Evolutionary conservation across 73 alveolate genomes (phyloP).

Genomic region (Breviolum minutum): DNA sequence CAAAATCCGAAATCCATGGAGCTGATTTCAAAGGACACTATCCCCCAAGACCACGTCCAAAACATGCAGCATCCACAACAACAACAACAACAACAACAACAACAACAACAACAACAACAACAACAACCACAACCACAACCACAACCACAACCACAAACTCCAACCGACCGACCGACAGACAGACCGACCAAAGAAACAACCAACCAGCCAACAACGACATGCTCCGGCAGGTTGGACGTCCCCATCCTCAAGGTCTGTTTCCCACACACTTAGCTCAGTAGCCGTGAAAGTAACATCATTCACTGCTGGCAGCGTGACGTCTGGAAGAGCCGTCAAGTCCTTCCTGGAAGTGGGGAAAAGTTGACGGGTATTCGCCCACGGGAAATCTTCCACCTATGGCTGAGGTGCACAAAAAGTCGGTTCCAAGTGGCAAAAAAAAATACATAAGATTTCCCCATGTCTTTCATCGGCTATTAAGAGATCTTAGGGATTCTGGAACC

Average conservation of each 20-base stretch:
- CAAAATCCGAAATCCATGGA: too few species aligned
- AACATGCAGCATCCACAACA: too few species aligned
- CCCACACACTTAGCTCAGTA: slow-evolving; percentile 36
- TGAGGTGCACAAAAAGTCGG: neutral
- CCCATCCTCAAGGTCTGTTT: slow-evolving; percentile 54
- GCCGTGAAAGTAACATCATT: slow-evolving; percentile 26
- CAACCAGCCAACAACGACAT: neutral
- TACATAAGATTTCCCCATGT: neutral
- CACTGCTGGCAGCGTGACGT: neutral
- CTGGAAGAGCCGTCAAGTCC: neutral
- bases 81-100: too few species aligned
- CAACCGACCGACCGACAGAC: too few species aligned
- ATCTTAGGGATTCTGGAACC: too few species aligned
- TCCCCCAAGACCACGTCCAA: too few species aligned
- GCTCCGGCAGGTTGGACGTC: neutral
- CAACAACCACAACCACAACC: too few species aligned
- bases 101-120: too few species aligned
- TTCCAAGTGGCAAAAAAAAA: neutral
- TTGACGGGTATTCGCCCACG: neutral
- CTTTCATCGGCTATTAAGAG: too few species aligned
- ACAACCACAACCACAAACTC: neutral
- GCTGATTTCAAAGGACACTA: too few species aligned
- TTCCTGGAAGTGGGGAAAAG: neutral
- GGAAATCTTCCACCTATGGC: neutral
- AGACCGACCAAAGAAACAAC: too few species aligned